Evolutionary conservation across 176 grass and related monocot species (phyloP).

Genomic region (Phoenix roebelenii): DNA sequence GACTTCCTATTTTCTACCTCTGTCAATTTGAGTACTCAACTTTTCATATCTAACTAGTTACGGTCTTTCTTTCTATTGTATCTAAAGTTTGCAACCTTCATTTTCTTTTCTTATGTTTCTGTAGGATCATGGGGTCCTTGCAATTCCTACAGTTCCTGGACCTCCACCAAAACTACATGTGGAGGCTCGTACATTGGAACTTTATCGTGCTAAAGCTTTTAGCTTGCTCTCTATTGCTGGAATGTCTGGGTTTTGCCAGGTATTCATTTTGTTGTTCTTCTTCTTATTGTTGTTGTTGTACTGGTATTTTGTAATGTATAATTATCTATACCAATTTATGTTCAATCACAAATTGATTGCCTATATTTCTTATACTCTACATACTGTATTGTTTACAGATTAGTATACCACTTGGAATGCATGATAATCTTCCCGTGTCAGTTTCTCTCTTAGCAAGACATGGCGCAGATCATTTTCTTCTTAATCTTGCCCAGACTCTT

Average conservation of each 20-base stretch:
- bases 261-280: constrained; percentile 2
- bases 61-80: too few relatives aligned
- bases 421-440: constrained; percentile 54
- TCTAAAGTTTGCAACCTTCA: not conserved
- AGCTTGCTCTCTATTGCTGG: constrained; percentile 74
- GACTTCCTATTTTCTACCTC: too few relatives aligned
- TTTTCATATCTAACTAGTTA: too few relatives aligned
- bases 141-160: constrained; percentile 67
- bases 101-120: not conserved
- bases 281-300: not conserved
- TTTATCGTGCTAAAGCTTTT: constrained; percentile 56
- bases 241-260: constrained; percentile 74
- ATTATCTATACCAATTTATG: not conserved
- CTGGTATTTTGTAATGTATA: not conserved
- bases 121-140: constrained; percentile 59
- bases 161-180: constrained; percentile 55
- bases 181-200: constrained; percentile 37
- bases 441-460: constrained; percentile 61
- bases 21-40: too few relatives aligned
- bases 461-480: constrained; percentile 55
- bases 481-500: constrained; percentile 23
- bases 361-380: not conserved
- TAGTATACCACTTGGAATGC: constrained; percentile 58
- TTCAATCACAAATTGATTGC: not conserved
- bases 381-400: constrained; percentile 25